Evolutionary conservation across 1,284 basidiomycete genomes (phyloP).

Genomic region (Phellopilus nigrolimitatus): DNA sequence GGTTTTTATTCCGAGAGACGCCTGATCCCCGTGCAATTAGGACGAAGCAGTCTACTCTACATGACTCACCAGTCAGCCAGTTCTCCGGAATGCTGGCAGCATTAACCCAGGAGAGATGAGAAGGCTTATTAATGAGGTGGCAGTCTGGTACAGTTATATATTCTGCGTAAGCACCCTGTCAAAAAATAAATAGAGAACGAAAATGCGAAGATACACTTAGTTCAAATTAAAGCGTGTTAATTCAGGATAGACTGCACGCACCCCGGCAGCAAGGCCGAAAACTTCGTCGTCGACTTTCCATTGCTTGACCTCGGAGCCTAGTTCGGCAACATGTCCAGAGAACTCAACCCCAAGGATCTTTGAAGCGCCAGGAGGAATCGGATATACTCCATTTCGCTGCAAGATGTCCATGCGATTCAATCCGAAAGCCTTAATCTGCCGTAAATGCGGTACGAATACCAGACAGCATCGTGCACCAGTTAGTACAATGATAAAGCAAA

Average conservation of each 20-base stretch:
- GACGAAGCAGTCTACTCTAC: conserved; percentile 3
- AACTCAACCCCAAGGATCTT: conserved; percentile 91
- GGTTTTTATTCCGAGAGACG: too few species aligned
- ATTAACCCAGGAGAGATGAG: conserved; percentile 73
- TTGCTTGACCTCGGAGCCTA: conserved; percentile 48
- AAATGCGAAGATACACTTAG: conserved; percentile 19
- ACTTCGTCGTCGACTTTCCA: conserved; percentile 84
- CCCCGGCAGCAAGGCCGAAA: conserved; percentile 72
- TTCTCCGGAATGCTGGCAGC: conserved; percentile 85
- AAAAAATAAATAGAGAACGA: background rate
- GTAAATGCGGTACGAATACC: too few species aligned
- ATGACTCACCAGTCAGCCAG: conserved; percentile 72
- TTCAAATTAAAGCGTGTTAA: conserved; percentile 1
- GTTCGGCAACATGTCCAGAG: conserved; percentile 63
- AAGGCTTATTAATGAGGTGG: conserved; percentile 76
- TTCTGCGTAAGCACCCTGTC: conserved; percentile 88
- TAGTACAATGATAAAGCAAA: too few species aligned
- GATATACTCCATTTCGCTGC: conserved; percentile 77
- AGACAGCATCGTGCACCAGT: too few species aligned
- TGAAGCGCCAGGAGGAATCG: conserved; percentile 73
- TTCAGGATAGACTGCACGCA: conserved; percentile 30
- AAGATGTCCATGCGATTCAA: conserved; percentile 85
- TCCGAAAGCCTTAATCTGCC: conserved; percentile 74
- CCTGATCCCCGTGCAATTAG: background rate
- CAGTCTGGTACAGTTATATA: conserved; percentile 69